These are phyloP conservation scores for Pseudoscleropodium purum DNA, from an alignment of 225 moss, liverwort and hornwort species.

Conservation along the genomic window DNA sequence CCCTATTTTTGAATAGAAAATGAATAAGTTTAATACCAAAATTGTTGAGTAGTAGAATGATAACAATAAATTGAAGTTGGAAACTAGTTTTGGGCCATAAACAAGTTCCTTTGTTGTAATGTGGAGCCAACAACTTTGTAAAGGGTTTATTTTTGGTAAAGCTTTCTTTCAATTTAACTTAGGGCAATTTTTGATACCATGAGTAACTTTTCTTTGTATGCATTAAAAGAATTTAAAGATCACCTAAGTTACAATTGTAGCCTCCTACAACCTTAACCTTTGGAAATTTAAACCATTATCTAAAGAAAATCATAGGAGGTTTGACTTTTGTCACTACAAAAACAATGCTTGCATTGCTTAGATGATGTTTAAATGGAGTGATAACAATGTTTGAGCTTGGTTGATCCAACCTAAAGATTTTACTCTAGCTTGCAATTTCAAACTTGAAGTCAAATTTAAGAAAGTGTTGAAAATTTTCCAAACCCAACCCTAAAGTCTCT, in stretches of 20 bases:
- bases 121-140: background rate
- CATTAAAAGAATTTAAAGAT: background rate
- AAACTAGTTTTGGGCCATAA: background rate
- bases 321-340: background rate
- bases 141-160: background rate
- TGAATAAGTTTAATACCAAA: background rate
- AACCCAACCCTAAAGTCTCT: background rate
- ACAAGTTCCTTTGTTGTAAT: background rate
- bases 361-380: background rate
- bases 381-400: background rate
- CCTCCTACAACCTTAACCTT: background rate
- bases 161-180: background rate
- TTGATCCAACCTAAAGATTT: background rate
- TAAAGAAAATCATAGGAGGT: background rate
- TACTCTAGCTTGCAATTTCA: background rate
- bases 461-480: too few relatives aligned
- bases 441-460: background rate
- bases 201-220: background rate
- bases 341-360: background rate
- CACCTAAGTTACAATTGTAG: background rate
- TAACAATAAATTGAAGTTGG: background rate
- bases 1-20: background rate
- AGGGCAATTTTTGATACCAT: accelerated
- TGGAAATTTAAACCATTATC: background rate
- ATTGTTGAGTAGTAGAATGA: background rate